A percentile compares a stretch with the other conserved stretches of the same genome.
These are phyloP conservation scores for Saccharomycopsis schoenii DNA, from an alignment of 805 yeast species.

Conservation along the genomic window DNA sequence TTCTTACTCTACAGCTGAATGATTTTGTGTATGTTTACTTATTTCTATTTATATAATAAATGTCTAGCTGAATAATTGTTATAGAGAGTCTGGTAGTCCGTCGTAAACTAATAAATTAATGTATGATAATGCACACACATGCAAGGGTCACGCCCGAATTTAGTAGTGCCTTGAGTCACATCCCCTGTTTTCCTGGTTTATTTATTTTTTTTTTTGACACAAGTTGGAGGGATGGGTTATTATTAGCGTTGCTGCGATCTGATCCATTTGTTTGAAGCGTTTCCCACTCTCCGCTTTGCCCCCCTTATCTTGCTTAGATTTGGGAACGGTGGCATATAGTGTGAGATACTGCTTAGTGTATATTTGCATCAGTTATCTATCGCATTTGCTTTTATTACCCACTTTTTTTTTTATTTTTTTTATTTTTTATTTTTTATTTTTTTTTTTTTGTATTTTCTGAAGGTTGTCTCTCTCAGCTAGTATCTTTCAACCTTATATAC, in stretches of 20 bases:
- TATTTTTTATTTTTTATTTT: neutral
- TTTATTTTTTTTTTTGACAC: neutral
- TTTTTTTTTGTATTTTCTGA: neutral
- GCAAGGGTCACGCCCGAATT: neutral
- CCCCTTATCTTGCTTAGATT: neutral
- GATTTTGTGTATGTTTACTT: neutral
- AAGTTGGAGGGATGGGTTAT: neutral
- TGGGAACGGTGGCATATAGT: neutral
- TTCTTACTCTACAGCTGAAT: neutral
- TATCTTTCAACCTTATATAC: no score
- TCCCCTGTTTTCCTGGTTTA: neutral
- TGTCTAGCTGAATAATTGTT: no score
- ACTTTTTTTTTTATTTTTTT: neutral
- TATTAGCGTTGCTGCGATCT: neutral
- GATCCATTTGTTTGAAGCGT: neutral
- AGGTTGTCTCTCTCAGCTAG: no score
- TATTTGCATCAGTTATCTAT: neutral
- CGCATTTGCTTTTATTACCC: neutral
- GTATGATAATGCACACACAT: neutral
- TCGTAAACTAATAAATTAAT: no score
- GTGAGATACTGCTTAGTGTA: neutral
- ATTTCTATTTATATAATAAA: no score
- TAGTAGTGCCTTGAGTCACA: neutral
- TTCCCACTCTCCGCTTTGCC: neutral
- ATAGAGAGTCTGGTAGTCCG: no score